Base-by-base conservation (phyloP, 257 asterid genomes). In the Przewalskia tangutica region DNA sequence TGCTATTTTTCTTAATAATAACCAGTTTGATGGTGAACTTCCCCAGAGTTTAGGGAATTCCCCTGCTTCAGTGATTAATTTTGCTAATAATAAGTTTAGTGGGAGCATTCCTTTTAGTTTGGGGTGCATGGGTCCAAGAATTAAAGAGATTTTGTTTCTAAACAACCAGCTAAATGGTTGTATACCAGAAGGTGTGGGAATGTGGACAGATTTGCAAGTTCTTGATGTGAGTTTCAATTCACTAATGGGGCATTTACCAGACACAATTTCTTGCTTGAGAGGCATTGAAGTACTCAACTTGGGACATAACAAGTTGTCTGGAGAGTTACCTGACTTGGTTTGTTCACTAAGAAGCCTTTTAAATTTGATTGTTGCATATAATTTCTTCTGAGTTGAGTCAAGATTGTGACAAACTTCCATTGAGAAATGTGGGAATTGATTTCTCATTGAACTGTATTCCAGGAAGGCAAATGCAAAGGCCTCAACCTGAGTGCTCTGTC, bases 91-190 rank as follows among this genome's bases (percentile, higher is more conserved):
- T 60, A 85, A 67, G 79, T 82, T 95, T 36, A 86, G 76, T 1
- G 99, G 99, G 0, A 51, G 80, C 16, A 89, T 93, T 12, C 99
- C 99, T 0, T 88, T 93, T 82, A 95, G 97, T 60, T 83, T 93
- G 36, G 86, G 95, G 6, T 93, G 92, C 88, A 80, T 86, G 90
- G 93, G 94, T 67, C 60, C 85, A 2, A 88, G 87, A 1, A 85
- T 92, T 0, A 92, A 86, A 84, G 99, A 95, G 80, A 93, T 95
- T 8, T 51, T 95, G 84, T 88, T 95, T 88, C 86, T 93, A 46
- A 92, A 91, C 86, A 95, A 95, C 68, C 92, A 88, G 63, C 82
- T 95, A 36, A 92, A 94, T 2, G 99, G 98, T n/a, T 95, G 98
- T 80, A 85, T 95, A 14, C 98, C 98, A 0, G 91, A 95, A 63